Evolutionary conservation across 768 basidiomycete species (phyloP).

Genomic region (Harrya chromipes): DNA sequence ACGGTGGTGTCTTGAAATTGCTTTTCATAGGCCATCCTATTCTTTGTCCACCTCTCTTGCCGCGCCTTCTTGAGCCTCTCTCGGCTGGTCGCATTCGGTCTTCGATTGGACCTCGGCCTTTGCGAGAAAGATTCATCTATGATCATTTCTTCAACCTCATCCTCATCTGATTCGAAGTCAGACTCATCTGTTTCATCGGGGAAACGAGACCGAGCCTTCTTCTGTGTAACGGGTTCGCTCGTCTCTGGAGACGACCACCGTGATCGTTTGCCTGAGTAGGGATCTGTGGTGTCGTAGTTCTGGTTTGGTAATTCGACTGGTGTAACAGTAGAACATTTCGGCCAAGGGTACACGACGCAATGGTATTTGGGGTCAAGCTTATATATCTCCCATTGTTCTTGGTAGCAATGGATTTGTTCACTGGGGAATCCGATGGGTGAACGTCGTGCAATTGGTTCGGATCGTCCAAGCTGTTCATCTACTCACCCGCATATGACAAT

Average conservation of each 20-base stretch:
- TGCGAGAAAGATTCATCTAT: constrained; percentile 34
- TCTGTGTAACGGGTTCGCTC: constrained; percentile 13
- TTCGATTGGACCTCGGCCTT: constrained; percentile 11
- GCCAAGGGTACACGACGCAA: constrained; percentile 51
- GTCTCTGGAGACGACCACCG: constrained; percentile 25
- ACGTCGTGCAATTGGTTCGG: neutral
- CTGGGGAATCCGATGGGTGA: constrained; percentile 32
- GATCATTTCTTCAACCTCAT: constrained; percentile 52
- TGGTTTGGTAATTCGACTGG: constrained; percentile 15
- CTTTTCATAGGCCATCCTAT: constrained; percentile 21
- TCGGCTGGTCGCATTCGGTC: constrained; percentile 26
- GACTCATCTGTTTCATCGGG: constrained; percentile 21
- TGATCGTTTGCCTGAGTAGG: constrained; percentile 26
- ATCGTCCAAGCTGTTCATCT: constrained; percentile 1
- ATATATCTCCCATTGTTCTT: constrained; percentile 86
- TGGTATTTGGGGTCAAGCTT: constrained; percentile 76
- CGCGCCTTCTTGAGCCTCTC: constrained; percentile 32
- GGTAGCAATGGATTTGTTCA: constrained; percentile 48
- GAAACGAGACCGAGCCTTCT: constrained; percentile 26
- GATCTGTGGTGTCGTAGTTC: constrained; percentile 4
- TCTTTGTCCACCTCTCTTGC: constrained; percentile 26
- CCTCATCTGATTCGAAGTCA: constrained; percentile 36
- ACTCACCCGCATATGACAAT: constrained; percentile 70
- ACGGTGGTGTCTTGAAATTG: constrained; percentile 32
- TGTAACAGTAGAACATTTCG: constrained; percentile 30